Evolutionary conservation across 495 filamentous ascomycete genomes (phyloP).

Genomic region (Xylaria acuta): DNA sequence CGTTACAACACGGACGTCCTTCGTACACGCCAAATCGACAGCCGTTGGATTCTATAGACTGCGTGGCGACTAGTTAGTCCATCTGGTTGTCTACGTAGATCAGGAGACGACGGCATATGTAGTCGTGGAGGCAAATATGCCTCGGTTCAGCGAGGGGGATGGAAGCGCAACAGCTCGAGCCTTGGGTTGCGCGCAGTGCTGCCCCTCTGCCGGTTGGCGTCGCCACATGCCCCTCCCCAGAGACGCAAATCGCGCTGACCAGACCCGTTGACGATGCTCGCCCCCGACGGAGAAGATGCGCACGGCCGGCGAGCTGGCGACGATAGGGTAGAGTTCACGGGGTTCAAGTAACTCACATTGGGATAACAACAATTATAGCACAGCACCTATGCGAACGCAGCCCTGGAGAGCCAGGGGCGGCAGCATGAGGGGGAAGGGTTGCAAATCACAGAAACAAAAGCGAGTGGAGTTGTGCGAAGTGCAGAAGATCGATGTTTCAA

Average conservation of each 20-base stretch:
- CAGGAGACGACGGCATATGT: background rate
- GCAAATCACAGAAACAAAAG: slow-evolving; percentile 39
- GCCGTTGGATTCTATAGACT: slow-evolving; percentile 45
- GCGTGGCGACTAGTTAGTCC: slow-evolving; percentile 26
- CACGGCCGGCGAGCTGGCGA: background rate
- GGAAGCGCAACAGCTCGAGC: slow-evolving; percentile 9
- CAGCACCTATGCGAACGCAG: slow-evolving; percentile 42
- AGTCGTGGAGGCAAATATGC: slow-evolving; percentile 1
- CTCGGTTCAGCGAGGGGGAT: slow-evolving; percentile 5
- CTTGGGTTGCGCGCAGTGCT: background rate
- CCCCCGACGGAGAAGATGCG: background rate
- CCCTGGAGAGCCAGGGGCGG: slow-evolving; percentile 51
- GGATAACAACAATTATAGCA: slow-evolving; percentile 44
- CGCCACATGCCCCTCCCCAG: background rate
- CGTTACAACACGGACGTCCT: slow-evolving; percentile 50
- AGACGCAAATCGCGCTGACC: slow-evolving; percentile 20
- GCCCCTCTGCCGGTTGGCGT: background rate
- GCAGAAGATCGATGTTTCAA: slow-evolving; percentile 45
- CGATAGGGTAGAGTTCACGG: background rate
- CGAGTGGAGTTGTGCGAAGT: slow-evolving; percentile 48
- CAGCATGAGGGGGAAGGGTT: slow-evolving; percentile 34
- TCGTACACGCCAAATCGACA: slow-evolving; percentile 55
- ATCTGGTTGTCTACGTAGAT: background rate
- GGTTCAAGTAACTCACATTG: slow-evolving; percentile 34
- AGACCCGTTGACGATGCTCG: slow-evolving; percentile 6